These are phyloP conservation scores for Calycina herbarum DNA, from an alignment of 2,329 filamentous ascomycete genomes.

Conservation along the genomic window DNA sequence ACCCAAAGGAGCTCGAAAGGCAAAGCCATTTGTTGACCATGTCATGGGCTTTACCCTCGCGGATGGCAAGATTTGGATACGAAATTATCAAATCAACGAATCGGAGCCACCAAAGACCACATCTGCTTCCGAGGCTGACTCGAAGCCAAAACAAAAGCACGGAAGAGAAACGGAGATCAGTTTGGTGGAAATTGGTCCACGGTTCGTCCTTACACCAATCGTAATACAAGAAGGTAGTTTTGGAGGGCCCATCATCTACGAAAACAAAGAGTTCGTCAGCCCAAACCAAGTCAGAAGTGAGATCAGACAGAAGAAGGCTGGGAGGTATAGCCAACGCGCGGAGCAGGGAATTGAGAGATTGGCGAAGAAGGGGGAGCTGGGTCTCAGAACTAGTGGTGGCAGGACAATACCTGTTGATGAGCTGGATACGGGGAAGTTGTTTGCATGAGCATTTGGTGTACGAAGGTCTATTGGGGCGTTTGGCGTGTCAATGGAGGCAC, in stretches of 20 bases:
- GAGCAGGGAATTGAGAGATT: conserved; percentile 73
- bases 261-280: conserved; percentile 96
- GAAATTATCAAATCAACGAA: conserved; percentile 91
- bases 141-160: conserved; percentile 50
- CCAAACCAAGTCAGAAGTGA: conserved; percentile 93
- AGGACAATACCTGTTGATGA: conserved; percentile 63
- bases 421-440: conserved; percentile 75
- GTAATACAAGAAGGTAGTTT: conserved; percentile 95
- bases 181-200: conserved; percentile 89
- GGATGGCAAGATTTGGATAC: conserved; percentile 93
- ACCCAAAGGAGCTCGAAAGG: conserved; percentile 80
- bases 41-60: conserved; percentile 90
- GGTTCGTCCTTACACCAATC: conserved; percentile 91
- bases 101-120: conserved; percentile 59
- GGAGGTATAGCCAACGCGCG: conserved; percentile 72
- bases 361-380: conserved; percentile 74
- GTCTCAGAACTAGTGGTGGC: conserved; percentile 67
- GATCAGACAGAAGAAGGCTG: conserved; percentile 72
- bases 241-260: conserved; percentile 93
- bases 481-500: conserved; percentile 1
- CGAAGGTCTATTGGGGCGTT: background rate
- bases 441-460: conserved; percentile 55
- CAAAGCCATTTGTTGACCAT: conserved; percentile 95
- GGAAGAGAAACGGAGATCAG: conserved; percentile 72
- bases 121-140: conserved; percentile 42